These are phyloP conservation scores for Pneumocystis oryctolagi DNA, from an alignment of 1,139 yeast species.

Conservation along the genomic window DNA sequence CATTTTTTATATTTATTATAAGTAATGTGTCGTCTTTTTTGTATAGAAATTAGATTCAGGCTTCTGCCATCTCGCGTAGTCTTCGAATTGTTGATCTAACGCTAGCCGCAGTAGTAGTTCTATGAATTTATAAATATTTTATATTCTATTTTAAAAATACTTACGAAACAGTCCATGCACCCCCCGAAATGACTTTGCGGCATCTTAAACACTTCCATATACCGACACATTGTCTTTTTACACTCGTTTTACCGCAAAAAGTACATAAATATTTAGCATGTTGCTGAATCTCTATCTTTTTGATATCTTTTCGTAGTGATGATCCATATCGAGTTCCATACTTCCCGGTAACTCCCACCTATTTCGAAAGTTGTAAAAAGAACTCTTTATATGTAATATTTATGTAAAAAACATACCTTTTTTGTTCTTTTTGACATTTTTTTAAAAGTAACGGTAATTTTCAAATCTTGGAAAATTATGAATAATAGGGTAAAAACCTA, in stretches of 20 bases:
- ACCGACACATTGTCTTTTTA: slow-evolving; percentile 96
- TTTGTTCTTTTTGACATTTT: neutral
- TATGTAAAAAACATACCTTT: neutral
- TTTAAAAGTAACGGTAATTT: neutral
- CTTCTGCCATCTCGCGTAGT: slow-evolving; percentile 99
- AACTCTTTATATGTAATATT: neutral
- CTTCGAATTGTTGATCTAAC: slow-evolving; percentile 99
- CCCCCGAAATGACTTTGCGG: slow-evolving; percentile 96
- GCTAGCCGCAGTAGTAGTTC: slow-evolving; percentile 98
- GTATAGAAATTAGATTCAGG: slow-evolving; percentile 34
- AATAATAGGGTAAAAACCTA: neutral
- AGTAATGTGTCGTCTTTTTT: slow-evolving; percentile 3
- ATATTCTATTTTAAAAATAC: neutral
- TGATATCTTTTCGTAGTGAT: slow-evolving; percentile 98
- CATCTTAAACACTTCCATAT: slow-evolving; percentile 97
- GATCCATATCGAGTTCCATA: slow-evolving; percentile 39
- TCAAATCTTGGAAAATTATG: neutral
- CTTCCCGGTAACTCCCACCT: neutral
- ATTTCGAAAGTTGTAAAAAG: neutral
- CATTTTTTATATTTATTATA: neutral
- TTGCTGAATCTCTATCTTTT: slow-evolving; percentile 88
- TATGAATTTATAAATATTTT: slow-evolving; percentile 4
- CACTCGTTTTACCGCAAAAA: slow-evolving; percentile 99
- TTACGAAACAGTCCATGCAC: slow-evolving; percentile 92
- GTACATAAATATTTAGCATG: slow-evolving; percentile 98